A percentile compares a stretch with the other conserved stretches of the same genome.
Evolutionary conservation across 2,329 filamentous ascomycete species (phyloP).

Genomic region (Cordyceps cicadae): DNA sequence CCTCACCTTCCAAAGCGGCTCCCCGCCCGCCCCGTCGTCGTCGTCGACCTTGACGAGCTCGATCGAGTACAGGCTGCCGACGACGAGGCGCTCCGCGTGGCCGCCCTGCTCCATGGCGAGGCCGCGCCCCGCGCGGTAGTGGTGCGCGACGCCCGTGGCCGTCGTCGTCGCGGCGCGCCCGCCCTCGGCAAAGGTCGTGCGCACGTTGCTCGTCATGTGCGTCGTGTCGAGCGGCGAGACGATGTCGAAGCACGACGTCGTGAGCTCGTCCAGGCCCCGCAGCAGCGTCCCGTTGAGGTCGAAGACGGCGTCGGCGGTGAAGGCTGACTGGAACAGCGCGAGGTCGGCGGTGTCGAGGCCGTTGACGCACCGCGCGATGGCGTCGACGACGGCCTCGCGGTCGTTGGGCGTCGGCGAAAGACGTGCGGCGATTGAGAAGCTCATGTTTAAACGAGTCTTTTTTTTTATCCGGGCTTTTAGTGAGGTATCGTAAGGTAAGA

Average conservation of each 20-base stretch:
- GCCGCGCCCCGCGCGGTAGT: conserved; percentile 1
- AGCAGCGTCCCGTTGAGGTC: conserved; percentile 2
- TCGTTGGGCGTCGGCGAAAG: conserved; percentile 5
- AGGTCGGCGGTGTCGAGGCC: conserved; percentile 7
- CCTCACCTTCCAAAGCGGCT: conserved; percentile 7
- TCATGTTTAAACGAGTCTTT: background rate
- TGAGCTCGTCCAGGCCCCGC: background rate
- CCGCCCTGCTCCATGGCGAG: background rate
- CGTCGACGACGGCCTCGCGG: conserved; percentile 8
- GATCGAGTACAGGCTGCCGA: conserved; percentile 2
- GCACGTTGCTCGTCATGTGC: conserved; percentile 8
- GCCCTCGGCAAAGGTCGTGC: background rate
- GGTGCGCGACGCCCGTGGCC: conserved; percentile 6
- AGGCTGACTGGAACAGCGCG: conserved; percentile 5
- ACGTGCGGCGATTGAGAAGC: background rate
- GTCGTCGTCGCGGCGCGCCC: conserved; percentile 3
- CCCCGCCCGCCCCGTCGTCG: background rate
- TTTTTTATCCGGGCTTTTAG: background rate
- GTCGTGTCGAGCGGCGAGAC: conserved; percentile 5
- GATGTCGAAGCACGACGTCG: background rate
- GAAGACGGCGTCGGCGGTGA: conserved; percentile 1
- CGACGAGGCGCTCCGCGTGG: background rate
- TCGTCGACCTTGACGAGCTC: conserved; percentile 4
- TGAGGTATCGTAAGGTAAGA: background rate
- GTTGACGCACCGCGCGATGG: conserved; percentile 1